These are phyloP conservation scores for Voacanga thouarsii DNA, from an alignment of 257 asterid genomes.

Conservation along the genomic window DNA sequence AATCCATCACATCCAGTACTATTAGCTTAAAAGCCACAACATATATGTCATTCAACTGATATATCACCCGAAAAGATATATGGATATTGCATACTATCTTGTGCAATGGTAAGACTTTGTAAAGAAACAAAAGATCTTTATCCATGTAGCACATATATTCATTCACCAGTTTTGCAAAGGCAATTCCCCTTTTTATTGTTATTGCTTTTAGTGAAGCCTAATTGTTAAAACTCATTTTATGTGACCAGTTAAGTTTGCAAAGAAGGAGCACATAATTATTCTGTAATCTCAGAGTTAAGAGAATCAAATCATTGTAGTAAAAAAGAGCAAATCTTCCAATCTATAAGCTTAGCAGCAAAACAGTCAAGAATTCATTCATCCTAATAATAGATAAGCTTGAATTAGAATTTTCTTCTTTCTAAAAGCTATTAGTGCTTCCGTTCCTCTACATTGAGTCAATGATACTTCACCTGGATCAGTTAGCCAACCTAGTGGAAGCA, in stretches of 20 bases:
- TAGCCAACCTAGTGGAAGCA: slow-evolving; percentile 97
- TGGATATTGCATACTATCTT: background rate
- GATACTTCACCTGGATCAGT: slow-evolving; percentile 54
- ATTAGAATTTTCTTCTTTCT: background rate
- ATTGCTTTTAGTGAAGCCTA: background rate
- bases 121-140: slow-evolving; percentile 1
- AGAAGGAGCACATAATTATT: background rate
- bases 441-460: background rate
- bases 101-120: background rate
- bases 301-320: background rate
- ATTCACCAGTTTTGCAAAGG: background rate
- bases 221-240: background rate
- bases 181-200: background rate
- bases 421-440: background rate
- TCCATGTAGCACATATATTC: background rate
- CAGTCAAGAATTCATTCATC: background rate
- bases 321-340: background rate
- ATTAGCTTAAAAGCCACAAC: background rate
- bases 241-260: background rate
- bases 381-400: too few relatives aligned
- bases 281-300: background rate
- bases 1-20: too few relatives aligned
- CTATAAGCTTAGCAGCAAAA: background rate
- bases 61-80: background rate
- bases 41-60: background rate